Base-by-base conservation (phyloP, 225 moss, liverwort and hornwort species). In the Marchantia paleacea region DNA sequence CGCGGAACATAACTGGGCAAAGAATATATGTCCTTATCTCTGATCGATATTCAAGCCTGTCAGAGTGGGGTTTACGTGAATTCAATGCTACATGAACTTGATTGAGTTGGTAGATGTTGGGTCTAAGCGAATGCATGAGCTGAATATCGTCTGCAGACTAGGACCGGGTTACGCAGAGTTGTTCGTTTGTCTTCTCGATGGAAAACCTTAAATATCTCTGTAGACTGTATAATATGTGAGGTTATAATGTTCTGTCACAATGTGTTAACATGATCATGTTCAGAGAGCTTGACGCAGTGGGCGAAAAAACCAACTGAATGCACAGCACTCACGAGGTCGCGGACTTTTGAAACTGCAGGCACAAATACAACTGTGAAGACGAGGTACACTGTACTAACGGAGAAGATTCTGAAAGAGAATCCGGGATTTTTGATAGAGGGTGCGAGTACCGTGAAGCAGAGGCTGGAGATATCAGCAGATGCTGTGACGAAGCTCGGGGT, bases 341-440 rank as follows among this genome's bases (percentile, higher is more conserved):
- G 16, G 11, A 12, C 2, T 12, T 3, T 30, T 26, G 20, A 28
- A 72, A 26, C 52, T 76, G 78, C 83, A 99, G 97, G 95, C 76
- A 91, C 87, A 64, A 95, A 91, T 18, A 99, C 97, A 10, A 99
- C 97, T 7, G 97, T 99, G 58, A 93, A 94, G 86, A 99, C 97
- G 14, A 85, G 97, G 8, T 99, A 99, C 89, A 74, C 89, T 16
- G 97, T 99, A 57, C 61, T 99, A 66, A 89, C 89, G 31, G 89
- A 90, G 26, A 83, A 91, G 52, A 85, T 99, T 12, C 74, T 99
- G n/a, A 84, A 82, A 0, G 92, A 91, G 65, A 88, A 99, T 60
- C 97, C 97, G 0, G 85, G 89, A 22, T 92, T 99, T 49, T 84
- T 92, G 10, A 72, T 92, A 9, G 91, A 89, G 14, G 95, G 93